phyloP scores from a whole-genome alignment of 805 yeast genomes.

The Candida taoyuanica region DNA sequence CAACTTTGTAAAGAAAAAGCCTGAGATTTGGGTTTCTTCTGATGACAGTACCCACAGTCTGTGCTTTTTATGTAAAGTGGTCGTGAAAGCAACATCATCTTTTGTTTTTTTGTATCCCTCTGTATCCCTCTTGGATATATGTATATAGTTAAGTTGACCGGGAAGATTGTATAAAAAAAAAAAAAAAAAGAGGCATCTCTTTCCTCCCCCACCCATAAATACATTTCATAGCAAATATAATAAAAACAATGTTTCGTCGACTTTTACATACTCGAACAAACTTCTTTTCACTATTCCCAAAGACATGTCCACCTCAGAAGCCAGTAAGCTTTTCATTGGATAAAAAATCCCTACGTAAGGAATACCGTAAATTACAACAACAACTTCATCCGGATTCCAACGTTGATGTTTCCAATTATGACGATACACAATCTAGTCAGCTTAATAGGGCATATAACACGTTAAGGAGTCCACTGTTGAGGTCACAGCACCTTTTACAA shows the following conservation, averaged over 20 bases:
- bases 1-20: constrained; percentile 38
- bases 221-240: not conserved
- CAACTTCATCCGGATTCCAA: constrained; percentile 75
- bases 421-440: constrained; percentile 41
- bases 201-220: not conserved
- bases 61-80: constrained; percentile 41
- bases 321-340: constrained; percentile 71
- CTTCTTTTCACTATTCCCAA: constrained; percentile 68
- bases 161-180: not conserved
- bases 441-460: constrained; percentile 78
- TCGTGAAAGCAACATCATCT: constrained; percentile 33
- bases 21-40: constrained; percentile 28
- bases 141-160: not conserved
- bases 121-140: not conserved
- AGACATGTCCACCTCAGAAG: constrained; percentile 55
- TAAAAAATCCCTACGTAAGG: constrained; percentile 54
- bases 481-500: constrained; percentile 59
- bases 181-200: not conserved
- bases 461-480: constrained; percentile 59
- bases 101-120: not conserved
- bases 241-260: constrained; percentile 3
- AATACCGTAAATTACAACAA: constrained; percentile 70
- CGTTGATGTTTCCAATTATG: constrained; percentile 20
- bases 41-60: constrained; percentile 71
- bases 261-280: constrained; percentile 21